These are phyloP conservation scores for Sungouiozyma intestinalis DNA, from an alignment of 805 yeast genomes.

Conservation along the genomic window DNA sequence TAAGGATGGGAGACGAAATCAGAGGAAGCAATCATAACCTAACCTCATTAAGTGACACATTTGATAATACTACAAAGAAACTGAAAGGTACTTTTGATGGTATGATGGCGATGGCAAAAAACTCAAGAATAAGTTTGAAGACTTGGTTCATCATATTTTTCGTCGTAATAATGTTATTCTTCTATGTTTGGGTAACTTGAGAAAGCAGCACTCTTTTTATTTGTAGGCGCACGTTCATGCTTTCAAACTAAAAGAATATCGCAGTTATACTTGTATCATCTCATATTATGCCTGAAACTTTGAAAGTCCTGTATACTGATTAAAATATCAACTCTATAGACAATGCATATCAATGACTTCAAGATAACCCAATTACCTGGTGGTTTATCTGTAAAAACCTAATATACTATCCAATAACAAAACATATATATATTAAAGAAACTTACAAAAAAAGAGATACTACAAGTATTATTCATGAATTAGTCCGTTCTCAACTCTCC, in stretches of 20 bases:
- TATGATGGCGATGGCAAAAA: constrained; percentile 55
- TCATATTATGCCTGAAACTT: no score
- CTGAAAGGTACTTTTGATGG: constrained; percentile 44
- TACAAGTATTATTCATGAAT: no score
- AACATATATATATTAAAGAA: no score
- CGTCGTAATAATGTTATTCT: constrained; percentile 40
- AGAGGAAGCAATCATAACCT: constrained; percentile 41
- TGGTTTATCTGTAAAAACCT: neutral
- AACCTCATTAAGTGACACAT: constrained; percentile 33
- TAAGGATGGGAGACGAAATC: constrained; percentile 57
- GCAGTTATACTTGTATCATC: no score
- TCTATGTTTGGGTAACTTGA: constrained; percentile 35
- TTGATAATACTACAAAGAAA: constrained; percentile 36
- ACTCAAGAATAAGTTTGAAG: constrained; percentile 52
- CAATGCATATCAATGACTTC: neutral
- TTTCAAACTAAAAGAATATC: no score
- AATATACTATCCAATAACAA: no score
- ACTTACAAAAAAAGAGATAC: no score
- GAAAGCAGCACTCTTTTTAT: neutral
- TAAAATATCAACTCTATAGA: neutral
- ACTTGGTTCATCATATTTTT: constrained; percentile 46
- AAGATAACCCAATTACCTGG: neutral
- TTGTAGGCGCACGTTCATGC: no score
- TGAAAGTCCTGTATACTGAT: no score
- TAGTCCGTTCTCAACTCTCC: neutral